Base-by-base conservation (phyloP, 805 yeast species). In the Pachysolen tannophilus region DNA sequence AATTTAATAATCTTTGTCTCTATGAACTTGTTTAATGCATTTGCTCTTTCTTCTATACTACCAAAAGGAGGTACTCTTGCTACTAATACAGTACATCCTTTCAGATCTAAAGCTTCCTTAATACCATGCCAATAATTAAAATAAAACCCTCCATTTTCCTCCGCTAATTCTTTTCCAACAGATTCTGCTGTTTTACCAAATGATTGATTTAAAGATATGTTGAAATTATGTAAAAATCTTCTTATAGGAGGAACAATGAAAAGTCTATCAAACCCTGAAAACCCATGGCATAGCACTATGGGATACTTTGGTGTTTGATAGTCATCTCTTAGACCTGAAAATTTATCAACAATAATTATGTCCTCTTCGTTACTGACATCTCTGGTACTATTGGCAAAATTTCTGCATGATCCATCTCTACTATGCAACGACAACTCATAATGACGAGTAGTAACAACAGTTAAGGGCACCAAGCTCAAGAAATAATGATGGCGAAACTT, bases 111-210 rank as follows among this genome's bases (percentile, higher is more conserved):
- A 0, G 75, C 75, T 21, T 72, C 69, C 42, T 72, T 72, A 17
- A 88, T 75, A 1, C 96, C 96, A 39, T 70, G 67, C 94, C 95
- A 88, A 50, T 88, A 87, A 39, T 80, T 81, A 17, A 84, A 56
- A 28, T 64, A 59, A 11, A 63, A 47, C 6, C 70, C 58, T 8
- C 62, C 60, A 13, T 42, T 41, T 23, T 39, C 34, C 10, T 46
- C 32, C 21, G 47, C 29, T 19, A 38, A 37, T 35, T 38, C 35
- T n/a, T 46, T 45, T 10, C 37, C 36, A 38, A 8, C 6, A 44
- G 36, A 8, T 8, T 34, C 42, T 14, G 46, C 43, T n/a, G n/a
- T n/a, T 20, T 40, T 41, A 35, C 47, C 37, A 30, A 20, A 39
- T 6, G 24, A 20, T 14, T 19, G 28, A 34, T 17, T 23, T 18